phyloP scores from a whole-genome alignment of 139 green algal genomes.

The Coelastrella sp. region DNA sequence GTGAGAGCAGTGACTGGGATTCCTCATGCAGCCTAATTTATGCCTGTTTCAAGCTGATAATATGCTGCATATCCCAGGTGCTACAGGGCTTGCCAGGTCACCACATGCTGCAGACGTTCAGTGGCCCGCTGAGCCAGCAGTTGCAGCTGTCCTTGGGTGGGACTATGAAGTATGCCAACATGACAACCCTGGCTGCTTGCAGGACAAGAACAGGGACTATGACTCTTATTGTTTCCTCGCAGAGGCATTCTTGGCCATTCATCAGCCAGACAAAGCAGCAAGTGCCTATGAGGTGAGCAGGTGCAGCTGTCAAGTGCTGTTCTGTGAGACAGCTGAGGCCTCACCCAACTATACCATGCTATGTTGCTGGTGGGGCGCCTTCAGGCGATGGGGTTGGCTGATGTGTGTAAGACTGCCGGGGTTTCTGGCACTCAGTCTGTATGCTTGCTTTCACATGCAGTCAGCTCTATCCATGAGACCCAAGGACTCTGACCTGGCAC shows the following conservation, averaged over 20 bases:
- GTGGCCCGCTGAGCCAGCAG: too few relatives aligned
- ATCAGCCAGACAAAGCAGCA: constrained; percentile 81
- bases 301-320: background rate
- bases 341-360: too few relatives aligned
- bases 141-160: too few relatives aligned
- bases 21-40: background rate
- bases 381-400: too few relatives aligned
- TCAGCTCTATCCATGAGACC: constrained; percentile 17
- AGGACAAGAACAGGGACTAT: constrained; percentile 65
- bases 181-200: constrained; percentile 8
- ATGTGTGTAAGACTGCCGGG: too few relatives aligned
- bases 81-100: too few relatives aligned
- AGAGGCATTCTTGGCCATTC: constrained; percentile 84
- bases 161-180: background rate
- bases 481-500: constrained; percentile 53
- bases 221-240: constrained; percentile 80
- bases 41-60: background rate
- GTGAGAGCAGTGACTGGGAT: constrained; percentile 32
- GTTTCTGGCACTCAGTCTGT: too few relatives aligned
- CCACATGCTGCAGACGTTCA: too few relatives aligned
- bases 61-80: background rate
- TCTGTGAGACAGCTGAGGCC: too few relatives aligned
- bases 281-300: constrained; percentile 65
- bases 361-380: too few relatives aligned
- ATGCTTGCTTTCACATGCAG: too few relatives aligned